Evolutionary conservation across 768 basidiomycete genomes (phyloP), one percentile per base, ranked within the genome.

Genomic region (Asterophora lycoperdoides): DNA sequence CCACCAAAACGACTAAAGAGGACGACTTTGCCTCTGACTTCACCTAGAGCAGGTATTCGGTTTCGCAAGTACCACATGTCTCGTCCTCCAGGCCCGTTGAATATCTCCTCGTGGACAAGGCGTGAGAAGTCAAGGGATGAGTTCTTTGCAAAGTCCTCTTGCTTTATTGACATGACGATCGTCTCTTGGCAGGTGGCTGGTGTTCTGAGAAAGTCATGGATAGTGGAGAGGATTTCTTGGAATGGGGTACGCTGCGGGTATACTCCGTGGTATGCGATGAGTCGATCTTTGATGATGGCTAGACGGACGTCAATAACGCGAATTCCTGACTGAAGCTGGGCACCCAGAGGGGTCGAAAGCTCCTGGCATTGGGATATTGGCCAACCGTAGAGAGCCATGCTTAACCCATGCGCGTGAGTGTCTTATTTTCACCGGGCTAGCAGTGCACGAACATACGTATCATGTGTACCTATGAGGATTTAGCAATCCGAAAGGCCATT

Each of bases 321-420:
- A 50, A 93, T 85, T 5, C 93, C 93, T 13, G 79, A 79, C 10
- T 70, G 67, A 8, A 97, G 74, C 66, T 97, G 93, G 15, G 71
- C 67, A 23, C 68, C 68, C 19, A 95, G 78, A 0, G 83, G 78
- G 0, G 79, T 84, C 4, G 66, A 61, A 8, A 69, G 68, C 30
- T 79, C 77, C 63, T 96, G 93, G 60, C 93, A 97, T 62, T 95
- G 91, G 0, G 89, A 87, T 32, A 94, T 68, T 0, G 87, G 88
- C 83, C 86, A 89, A 11, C 88, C 87, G 56, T 91, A 85, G 53
- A 90, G 81, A 8, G 90, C 84, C 82, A 92, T 84, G 4, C 85
- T 87, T 60, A 50, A 17, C 15, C 17, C 6, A 35, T 26, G 9
- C 28, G 33, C 29, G 14, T 51, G 40, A 57, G 44, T 33, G 18